Conservation (phyloP, 305 asterid genomes). For the Nicotiana rustica region DNA sequence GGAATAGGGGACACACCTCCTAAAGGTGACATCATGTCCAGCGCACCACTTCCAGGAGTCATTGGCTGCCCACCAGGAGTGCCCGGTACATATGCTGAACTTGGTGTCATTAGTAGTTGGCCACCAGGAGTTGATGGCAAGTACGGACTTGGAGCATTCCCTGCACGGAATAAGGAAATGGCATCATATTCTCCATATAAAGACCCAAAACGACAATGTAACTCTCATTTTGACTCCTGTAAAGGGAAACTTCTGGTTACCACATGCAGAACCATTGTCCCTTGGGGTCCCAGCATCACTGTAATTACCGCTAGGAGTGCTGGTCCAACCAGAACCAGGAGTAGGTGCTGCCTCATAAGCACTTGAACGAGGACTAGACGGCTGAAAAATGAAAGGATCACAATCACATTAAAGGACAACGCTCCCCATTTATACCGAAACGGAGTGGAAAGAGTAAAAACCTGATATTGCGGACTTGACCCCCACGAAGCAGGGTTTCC, state of each 20-base stretch:
- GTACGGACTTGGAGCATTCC: slow-evolving; percentile 97
- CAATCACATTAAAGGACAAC: not conserved
- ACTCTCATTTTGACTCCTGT: not conserved
- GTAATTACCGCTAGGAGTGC: slow-evolving; percentile 63
- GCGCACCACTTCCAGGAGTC: slow-evolving; percentile 98
- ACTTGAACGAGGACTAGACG: slow-evolving; percentile 82
- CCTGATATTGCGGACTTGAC: slow-evolving; percentile 92
- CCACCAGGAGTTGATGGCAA: slow-evolving; percentile 98
- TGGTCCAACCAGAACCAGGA: slow-evolving; percentile 91
- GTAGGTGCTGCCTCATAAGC: slow-evolving; percentile 88
- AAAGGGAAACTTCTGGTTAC: slow-evolving; percentile 46
- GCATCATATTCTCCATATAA: slow-evolving; percentile 20
- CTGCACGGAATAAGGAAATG: slow-evolving; percentile 49
- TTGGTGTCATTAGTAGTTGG: slow-evolving; percentile 97
- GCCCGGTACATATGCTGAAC: slow-evolving; percentile 95
- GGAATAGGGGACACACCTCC: slow-evolving; percentile 59
- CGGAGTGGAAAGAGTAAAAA: slow-evolving; percentile 32
- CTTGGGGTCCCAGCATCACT: slow-evolving; percentile 94
- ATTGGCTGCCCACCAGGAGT: slow-evolving; percentile 99
- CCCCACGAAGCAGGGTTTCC: slow-evolving; percentile 98
- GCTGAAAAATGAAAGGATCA: slow-evolving; percentile 55
- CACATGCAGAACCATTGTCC: slow-evolving; percentile 79
- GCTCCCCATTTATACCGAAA: not conserved
- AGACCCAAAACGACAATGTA: not conserved
- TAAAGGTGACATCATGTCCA: slow-evolving; percentile 97